Percentiles rank a stretch among this genome's conserved stretches.
Conservation (phyloP, 164 flowering plant species). For the Umbellularia californica region DNA sequence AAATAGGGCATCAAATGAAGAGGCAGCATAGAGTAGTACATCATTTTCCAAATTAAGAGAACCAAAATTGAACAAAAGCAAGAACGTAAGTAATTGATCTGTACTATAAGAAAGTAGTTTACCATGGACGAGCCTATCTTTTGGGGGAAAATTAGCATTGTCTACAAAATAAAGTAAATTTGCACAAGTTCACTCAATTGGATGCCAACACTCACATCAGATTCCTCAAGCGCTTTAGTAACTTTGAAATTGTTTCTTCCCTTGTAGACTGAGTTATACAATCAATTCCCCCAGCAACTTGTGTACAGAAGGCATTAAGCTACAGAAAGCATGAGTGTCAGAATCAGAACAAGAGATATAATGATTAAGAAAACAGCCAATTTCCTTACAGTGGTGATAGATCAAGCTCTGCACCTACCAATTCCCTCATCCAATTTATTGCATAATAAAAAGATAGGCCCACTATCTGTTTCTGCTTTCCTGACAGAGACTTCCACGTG, state of each 20-base stretch:
- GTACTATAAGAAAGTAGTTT: background rate
- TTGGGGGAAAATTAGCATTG: background rate
- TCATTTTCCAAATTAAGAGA: no score
- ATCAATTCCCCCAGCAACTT: slow-evolving; percentile 51
- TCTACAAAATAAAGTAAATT: background rate
- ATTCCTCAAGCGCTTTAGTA: slow-evolving; percentile 74
- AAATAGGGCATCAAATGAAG: no score
- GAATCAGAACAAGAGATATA: background rate
- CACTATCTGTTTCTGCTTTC: slow-evolving; percentile 58
- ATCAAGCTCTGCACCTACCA: slow-evolving; percentile 37
- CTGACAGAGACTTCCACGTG: slow-evolving; percentile 46
- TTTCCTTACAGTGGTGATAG: background rate
- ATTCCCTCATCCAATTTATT: slow-evolving; percentile 74
- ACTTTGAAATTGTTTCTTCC: slow-evolving; percentile 55
- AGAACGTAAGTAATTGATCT: no score
- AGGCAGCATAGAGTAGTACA: no score
- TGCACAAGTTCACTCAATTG: background rate
- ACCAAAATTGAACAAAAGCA: background rate
- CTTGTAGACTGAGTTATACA: slow-evolving; percentile 54
- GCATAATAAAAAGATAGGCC: slow-evolving; percentile 73
- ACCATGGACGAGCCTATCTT: background rate
- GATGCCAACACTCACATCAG: slow-evolving; percentile 53
- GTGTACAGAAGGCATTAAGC: slow-evolving; percentile 84
- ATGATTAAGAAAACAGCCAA: background rate
- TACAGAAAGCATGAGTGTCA: slow-evolving; percentile 17